These are phyloP conservation scores for Paulownia fortunei DNA, from an alignment of 257 asterid species.

Conservation along the genomic window DNA sequence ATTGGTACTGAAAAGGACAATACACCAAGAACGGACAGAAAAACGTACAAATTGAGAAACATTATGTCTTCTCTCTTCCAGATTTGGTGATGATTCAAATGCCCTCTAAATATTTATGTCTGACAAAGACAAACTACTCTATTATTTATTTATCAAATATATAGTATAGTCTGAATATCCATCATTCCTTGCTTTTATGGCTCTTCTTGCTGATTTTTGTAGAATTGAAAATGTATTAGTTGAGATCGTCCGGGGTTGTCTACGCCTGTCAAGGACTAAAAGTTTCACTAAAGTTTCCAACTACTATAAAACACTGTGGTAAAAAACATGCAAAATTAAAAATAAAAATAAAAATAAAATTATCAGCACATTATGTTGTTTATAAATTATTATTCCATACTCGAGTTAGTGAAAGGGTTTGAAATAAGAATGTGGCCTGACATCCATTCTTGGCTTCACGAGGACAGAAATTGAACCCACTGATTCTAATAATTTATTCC, in stretches of 20 bases:
- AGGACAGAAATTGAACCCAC: too few species aligned
- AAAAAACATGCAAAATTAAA: not conserved
- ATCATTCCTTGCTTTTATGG: not conserved
- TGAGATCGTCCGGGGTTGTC: not conserved
- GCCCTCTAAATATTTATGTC: not conserved
- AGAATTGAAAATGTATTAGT: not conserved
- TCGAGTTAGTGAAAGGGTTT: not conserved
- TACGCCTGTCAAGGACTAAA: too few species aligned
- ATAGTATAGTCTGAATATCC: not conserved
- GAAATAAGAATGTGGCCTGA: too few species aligned
- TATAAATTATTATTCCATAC: too few species aligned
- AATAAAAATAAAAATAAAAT: too few species aligned
- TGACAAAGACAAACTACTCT: constrained; percentile 4
- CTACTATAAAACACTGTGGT: not conserved
- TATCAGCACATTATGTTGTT: too few species aligned
- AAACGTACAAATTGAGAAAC: not conserved
- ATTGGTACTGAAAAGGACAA: not conserved
- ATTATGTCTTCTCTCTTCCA: not conserved
- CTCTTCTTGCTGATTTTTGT: not conserved
- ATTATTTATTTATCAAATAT: not conserved
- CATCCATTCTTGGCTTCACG: too few species aligned
- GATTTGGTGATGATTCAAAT: not conserved
- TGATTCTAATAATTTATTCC: too few species aligned
- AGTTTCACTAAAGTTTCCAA: not conserved
- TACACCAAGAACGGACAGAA: not conserved